These are phyloP conservation scores for Coemansia sp. DNA, from an alignment of 192 early-diverging fungal species.

Conservation along the genomic window DNA sequence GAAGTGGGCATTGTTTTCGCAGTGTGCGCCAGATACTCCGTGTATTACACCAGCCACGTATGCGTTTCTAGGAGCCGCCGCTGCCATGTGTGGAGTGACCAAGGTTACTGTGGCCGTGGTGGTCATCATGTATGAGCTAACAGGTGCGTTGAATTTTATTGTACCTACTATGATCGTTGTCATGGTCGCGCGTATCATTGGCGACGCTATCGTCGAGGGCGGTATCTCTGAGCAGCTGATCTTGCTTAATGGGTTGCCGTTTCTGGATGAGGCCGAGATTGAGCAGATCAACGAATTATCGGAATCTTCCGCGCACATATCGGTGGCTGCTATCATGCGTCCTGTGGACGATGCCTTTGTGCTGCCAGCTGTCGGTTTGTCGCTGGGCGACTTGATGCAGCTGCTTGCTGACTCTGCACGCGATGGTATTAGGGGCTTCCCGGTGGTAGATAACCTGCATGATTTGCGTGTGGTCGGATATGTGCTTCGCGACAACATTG, in stretches of 20 bases:
- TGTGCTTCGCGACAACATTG: constrained; percentile 57
- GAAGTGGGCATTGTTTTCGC: constrained; percentile 66
- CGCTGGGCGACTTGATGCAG: constrained; percentile 51
- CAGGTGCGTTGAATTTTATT: constrained; percentile 88
- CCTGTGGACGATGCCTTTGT: constrained; percentile 51
- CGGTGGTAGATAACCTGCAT: constrained; percentile 66
- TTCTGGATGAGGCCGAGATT: constrained; percentile 72
- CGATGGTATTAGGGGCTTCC: constrained; percentile 62
- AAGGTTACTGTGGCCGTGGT: constrained; percentile 85
- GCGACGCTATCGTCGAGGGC: constrained; percentile 70
- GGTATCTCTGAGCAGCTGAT: constrained; percentile 82
- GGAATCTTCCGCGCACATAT: background rate
- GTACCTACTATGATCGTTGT: constrained; percentile 77
- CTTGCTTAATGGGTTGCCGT: constrained; percentile 73
- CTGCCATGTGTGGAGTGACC: constrained; percentile 82
- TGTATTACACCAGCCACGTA: constrained; percentile 96
- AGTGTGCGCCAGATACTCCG: constrained; percentile 72
- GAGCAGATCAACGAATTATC: background rate
- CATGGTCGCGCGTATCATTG: constrained; percentile 74
- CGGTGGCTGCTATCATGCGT: constrained; percentile 59
- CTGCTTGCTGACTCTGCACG: constrained; percentile 56
- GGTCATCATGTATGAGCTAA: constrained; percentile 99
- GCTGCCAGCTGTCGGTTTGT: constrained; percentile 59
- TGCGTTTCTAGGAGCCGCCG: constrained; percentile 91
- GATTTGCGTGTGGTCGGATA: constrained; percentile 69